Evolutionary conservation across 148 eudicot species (phyloP).

Genomic region (Gaultheria prostrata): DNA sequence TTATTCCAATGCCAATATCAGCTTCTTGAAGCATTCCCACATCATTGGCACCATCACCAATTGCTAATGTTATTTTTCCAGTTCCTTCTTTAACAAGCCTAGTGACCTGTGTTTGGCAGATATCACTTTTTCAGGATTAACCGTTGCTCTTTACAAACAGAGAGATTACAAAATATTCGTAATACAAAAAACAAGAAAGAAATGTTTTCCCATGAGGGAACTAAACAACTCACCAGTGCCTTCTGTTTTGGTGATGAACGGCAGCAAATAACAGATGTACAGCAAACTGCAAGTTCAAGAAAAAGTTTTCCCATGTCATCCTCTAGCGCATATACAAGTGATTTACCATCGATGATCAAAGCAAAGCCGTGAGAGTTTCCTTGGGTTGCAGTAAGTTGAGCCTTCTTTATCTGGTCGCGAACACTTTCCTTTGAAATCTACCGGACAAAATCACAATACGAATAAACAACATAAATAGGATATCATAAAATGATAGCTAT

Average conservation of each 20-base stretch:
- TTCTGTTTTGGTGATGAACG: too few relatives aligned
- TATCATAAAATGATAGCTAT: not conserved
- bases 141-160: not conserved
- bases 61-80: slow-evolving; percentile 72
- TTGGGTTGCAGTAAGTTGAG: slow-evolving; percentile 44
- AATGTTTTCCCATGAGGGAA: not conserved
- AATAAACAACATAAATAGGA: not conserved
- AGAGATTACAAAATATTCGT: not conserved
- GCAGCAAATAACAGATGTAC: too few relatives aligned
- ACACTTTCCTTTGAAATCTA: slow-evolving; percentile 75
- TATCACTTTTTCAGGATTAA: slow-evolving; percentile 12
- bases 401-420: slow-evolving; percentile 60
- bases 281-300: too few relatives aligned
- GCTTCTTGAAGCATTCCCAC: slow-evolving; percentile 99
- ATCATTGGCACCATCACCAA: slow-evolving; percentile 96
- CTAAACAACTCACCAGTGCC: too few relatives aligned
- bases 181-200: not conserved
- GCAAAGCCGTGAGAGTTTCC: slow-evolving; percentile 64
- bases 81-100: slow-evolving; percentile 75
- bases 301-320: slow-evolving; percentile 38
- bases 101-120: slow-evolving; percentile 47
- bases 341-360: slow-evolving; percentile 90
- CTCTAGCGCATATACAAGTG: slow-evolving; percentile 73
- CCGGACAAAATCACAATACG: not conserved
- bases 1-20: slow-evolving; percentile 85